These are phyloP conservation scores for Berkeleyomyces rouxiae DNA, from an alignment of 2,329 filamentous ascomycete genomes.

Conservation along the genomic window DNA sequence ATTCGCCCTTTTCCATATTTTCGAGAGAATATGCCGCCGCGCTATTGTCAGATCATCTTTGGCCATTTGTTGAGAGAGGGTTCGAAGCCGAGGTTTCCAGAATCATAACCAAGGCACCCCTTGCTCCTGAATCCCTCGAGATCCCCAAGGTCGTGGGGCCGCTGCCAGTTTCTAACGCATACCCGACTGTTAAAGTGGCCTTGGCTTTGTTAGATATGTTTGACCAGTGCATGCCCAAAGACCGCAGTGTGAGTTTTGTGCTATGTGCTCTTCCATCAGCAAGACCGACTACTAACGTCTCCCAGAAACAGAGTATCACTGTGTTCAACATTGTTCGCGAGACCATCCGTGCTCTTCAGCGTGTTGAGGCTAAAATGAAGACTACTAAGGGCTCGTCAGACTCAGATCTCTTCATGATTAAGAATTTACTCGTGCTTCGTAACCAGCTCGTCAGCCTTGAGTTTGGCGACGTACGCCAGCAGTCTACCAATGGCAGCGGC, in stretches of 20 bases:
- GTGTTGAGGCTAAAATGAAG: conserved; percentile 56
- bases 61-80: conserved; percentile 36
- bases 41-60: conserved; percentile 39
- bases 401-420: conserved; percentile 80
- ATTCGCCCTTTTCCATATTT: conserved; percentile 34
- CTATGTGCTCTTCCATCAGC: not conserved
- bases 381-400: conserved; percentile 46
- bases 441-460: conserved; percentile 93
- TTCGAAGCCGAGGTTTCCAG: conserved; percentile 41
- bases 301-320: conserved; percentile 34
- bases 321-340: conserved; percentile 67
- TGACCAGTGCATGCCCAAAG: conserved; percentile 47
- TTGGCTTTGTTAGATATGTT: conserved; percentile 44
- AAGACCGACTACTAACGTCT: conserved; percentile 11
- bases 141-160: conserved; percentile 33
- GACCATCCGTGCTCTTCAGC: conserved; percentile 67
- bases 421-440: conserved; percentile 86
- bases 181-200: conserved; percentile 40
- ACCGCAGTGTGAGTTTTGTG: conserved; percentile 38
- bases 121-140: conserved; percentile 32
- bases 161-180: conserved; percentile 38
- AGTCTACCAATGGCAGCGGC: conserved; percentile 23
- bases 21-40: conserved; percentile 39
- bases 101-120: conserved; percentile 32
- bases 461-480: conserved; percentile 53